Percentiles rank a stretch among this genome's conserved stretches.
phyloP scores from a whole-genome alignment of 331 rosid species.

The Cydonia oblonga region DNA sequence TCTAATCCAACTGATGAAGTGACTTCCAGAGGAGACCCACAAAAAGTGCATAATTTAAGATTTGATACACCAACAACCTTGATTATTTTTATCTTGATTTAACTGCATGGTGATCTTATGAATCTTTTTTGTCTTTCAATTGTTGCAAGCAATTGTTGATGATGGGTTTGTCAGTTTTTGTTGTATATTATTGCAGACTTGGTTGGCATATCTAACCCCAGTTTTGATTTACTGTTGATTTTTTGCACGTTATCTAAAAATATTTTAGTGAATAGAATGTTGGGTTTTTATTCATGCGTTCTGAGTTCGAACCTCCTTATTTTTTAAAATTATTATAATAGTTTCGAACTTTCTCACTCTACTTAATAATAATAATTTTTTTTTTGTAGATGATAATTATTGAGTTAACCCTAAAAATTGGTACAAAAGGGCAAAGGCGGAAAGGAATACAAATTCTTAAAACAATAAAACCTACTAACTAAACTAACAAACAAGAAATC shows the following conservation, averaged over 20 bases:
- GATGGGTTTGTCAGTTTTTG: too few relatives aligned
- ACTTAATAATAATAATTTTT: neutral
- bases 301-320: accelerated
- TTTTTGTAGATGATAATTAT: neutral
- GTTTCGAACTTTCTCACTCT: accelerated
- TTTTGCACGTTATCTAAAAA: neutral
- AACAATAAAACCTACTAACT: too few relatives aligned
- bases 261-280: too few relatives aligned
- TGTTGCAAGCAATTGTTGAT: neutral
- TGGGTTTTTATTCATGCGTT: accelerated
- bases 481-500: too few relatives aligned
- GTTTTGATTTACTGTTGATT: neutral
- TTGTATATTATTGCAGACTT: neutral
- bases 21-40: neutral
- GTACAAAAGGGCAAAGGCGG: neutral
- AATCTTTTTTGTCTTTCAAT: neutral
- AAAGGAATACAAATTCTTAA: too few relatives aligned
- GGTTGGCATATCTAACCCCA: neutral
- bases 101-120: neutral
- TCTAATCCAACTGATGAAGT: neutral
- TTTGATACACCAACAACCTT: conserved; percentile 3
- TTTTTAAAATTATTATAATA: too few relatives aligned
- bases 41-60: neutral
- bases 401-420: neutral
- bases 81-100: neutral